Base-by-base conservation (phyloP, 2,329 filamentous ascomycete species). In the Emmonsia crescens region DNA sequence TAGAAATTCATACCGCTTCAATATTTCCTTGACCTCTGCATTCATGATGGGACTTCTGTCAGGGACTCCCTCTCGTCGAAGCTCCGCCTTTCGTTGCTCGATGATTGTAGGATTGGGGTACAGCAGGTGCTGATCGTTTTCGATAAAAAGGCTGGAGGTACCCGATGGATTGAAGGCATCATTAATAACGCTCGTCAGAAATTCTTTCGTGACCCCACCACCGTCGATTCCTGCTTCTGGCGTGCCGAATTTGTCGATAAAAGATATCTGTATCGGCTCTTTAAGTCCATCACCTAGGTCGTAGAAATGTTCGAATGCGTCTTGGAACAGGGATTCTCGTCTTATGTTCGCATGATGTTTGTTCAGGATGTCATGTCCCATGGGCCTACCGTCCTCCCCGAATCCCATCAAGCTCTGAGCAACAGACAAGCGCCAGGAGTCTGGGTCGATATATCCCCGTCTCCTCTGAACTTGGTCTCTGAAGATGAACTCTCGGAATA, bases 141-240 rank as follows among this genome's bases (percentile, higher is more conserved):
- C 86, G 5, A 86, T 79, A 70, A 99, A 99, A 65, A 95, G 82
- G 49, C 82, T 80, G 19, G 83, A 77, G 1, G 79, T 77, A 24
- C 79, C 77, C 2, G 82, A 76, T 1, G 83, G 80, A 65, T 81
- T 83, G 70, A 97, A 96, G 0, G 91, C 91, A 72, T 96, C 89
- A 24, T 83, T 86, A 1, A 91, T 96, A 57, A 96, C 85, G 64
- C 89, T 94, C 0, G 87, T 96, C 14, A 99, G 80, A 64, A 99
- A 99, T 70, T 99, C 94, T 68, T 99, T 99, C 1, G 93, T 96
- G 9, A 99, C 94, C 64, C 94, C 94, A 9, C 94, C 94, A 0
- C 94, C 94, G 71, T 99, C 94, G 61, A 99, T 97, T 10, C 94
- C 94, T 14, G 93, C 93, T 75, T 99, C 94, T 8, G 85, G 81